Base-by-base conservation (phyloP, 225 moss, liverwort and hornwort species). In the Physcomitrium patens region DNA sequence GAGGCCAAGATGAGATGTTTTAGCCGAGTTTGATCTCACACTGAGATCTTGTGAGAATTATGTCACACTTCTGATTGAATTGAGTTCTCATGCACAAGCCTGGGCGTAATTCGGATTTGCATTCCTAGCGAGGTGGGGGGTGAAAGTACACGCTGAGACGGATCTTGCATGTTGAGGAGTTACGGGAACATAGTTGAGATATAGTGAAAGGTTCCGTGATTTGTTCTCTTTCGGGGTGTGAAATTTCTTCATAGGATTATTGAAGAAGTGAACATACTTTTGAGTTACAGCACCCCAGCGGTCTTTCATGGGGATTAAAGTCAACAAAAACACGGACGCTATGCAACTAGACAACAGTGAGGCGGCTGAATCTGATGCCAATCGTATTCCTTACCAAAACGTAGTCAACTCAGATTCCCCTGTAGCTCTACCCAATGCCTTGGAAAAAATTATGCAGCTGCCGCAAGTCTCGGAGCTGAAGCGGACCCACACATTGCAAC, bases 401-500 rank as follows among this genome's bases (percentile, higher is more conserved):
- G 13, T 43, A 1, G 73, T 63, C 16, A 26, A 60, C 59, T 23
- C 59, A 3, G 43, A 80, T 22, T 72, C 57, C 60, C 60, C 69
- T 17, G 77, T 61, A 14, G 63, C 63, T 12, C 70, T 63, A 65
- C 23, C 45, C 53, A 57, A 61, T 24, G 3, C 51, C 45, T 51
- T 78, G 73, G 76, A 78, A 51, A 73, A 19, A 43, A n/a, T 70
- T 31, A 52, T 63, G 49, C 51, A 51, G 2, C 17, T 82, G 1
- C 84, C 82, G 3, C 64, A 77, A 50, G 69, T 87, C 14, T 80
- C 86, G 72, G 80, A 71, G 53, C 80, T 94, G 48, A 90, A 81
- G 83, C 83, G 80, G 70, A 55, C 62, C 7, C 97, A 97, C 67
- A 82, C 79, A 26, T 53, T 60, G 82, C 87, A 93, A 79, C 89